Base-by-base conservation (phyloP, 805 yeast genomes). In the Wickerhamomyces bisporus region DNA sequence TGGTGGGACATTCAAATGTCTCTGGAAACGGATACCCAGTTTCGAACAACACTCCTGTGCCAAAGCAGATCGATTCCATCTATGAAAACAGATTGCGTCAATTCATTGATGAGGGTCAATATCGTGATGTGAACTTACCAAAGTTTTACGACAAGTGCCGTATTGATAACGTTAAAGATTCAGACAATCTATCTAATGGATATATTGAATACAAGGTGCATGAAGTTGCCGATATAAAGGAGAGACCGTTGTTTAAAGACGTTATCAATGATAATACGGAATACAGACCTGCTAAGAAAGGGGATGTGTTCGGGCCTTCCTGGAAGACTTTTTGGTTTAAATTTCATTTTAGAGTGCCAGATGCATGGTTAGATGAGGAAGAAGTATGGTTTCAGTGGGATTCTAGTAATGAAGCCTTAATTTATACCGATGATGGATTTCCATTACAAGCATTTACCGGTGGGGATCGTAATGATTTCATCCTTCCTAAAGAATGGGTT, bases 251-350 rank as follows among this genome's bases (percentile, higher is more conserved):
- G 32, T 68, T 77, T 47, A 65, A 58, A 17, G 52, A 53, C 4
- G 55, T 69, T 25, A 47, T 53, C 25, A 42, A 33, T 10, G 34
- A 41, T 13, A 32, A 40, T 5, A 41, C 45, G 3, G 66, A 71
- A 17, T 77, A 78, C 70, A 64, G 70, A 47, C 64, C 67, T 18
- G 81, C 86, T n/a, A 58, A 61, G 12, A 79, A 78, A 47, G 94
- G 93, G 17, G 81, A 85, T 48, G 63, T 69, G 8, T 87, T 85
- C 58, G 97, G 98, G 0, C 98, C 98, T 3, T 83, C 94, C 12
- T 91, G 98, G 98, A 81, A 91, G 41, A 84, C 98, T 1, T 94
- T 87, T 47, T 91, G 98, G 98, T 87, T 93, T 62, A 74, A 77
- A 48, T 64, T 91, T 16, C 62, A 70, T 12, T 61, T 86, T 41